phyloP scores from a whole-genome alignment of 768 basidiomycete species.

The Russula ochroleuca region DNA sequence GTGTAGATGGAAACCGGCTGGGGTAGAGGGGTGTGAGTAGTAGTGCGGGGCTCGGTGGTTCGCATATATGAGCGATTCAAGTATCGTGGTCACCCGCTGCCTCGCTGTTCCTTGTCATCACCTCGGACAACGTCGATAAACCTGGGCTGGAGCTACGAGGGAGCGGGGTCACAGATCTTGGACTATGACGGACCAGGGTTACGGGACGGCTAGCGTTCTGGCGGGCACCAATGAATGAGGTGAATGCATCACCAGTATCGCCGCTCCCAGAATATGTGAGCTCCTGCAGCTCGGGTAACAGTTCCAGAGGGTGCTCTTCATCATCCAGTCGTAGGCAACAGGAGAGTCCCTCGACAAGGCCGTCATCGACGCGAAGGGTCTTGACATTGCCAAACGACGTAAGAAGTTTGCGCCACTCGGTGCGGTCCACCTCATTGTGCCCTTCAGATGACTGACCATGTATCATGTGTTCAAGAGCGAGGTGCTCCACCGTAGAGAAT shows the following conservation, averaged over 20 bases:
- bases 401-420: neutral
- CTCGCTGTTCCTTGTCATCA: too few relatives aligned
- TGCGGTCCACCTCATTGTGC: neutral
- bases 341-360: neutral
- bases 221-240: neutral
- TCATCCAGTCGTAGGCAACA: neutral
- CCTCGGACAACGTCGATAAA: too few relatives aligned
- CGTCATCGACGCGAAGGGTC: neutral
- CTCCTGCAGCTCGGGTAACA: neutral
- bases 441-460: neutral
- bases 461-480: neutral
- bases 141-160: too few relatives aligned
- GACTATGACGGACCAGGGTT: too few relatives aligned
- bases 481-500: neutral
- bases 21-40: too few relatives aligned
- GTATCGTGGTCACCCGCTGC: too few relatives aligned
- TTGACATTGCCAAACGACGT: neutral
- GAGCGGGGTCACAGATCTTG: too few relatives aligned
- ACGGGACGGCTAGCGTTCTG: neutral
- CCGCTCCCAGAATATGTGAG: neutral
- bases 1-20: too few relatives aligned
- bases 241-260: neutral
- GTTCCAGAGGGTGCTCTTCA: neutral
- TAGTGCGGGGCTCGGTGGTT: too few relatives aligned
- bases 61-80: too few relatives aligned